These are phyloP conservation scores for Chrysoporthe deuterocubensis DNA, from an alignment of 2,329 filamentous ascomycete species.

Conservation along the genomic window DNA sequence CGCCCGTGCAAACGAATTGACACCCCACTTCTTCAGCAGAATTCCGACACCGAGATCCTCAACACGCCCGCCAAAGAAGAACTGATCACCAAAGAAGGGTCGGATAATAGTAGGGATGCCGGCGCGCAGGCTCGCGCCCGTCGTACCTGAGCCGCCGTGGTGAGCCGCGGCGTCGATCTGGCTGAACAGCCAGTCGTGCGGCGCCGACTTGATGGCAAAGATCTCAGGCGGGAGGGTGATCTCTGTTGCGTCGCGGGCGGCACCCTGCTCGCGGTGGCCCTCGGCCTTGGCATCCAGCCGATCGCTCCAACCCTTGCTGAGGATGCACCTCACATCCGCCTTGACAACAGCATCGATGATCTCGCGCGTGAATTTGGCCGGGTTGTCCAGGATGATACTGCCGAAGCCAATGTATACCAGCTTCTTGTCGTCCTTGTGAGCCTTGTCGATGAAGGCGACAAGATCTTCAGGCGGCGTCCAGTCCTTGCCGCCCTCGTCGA, in stretches of 20 bases:
- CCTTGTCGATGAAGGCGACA: slow-evolving; percentile 79
- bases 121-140: slow-evolving; percentile 86
- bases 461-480: slow-evolving; percentile 80
- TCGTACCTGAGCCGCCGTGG: slow-evolving; percentile 93
- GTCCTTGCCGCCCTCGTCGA: slow-evolving; percentile 69
- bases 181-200: slow-evolving; percentile 94
- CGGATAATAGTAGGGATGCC: slow-evolving; percentile 94
- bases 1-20: slow-evolving; percentile 81
- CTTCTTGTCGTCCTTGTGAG: slow-evolving; percentile 82
- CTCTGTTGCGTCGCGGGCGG: slow-evolving; percentile 56
- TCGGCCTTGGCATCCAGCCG: slow-evolving; percentile 46
- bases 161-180: slow-evolving; percentile 95
- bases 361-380: slow-evolving; percentile 85
- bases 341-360: slow-evolving; percentile 89
- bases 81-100: slow-evolving; percentile 97
- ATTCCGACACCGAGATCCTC: slow-evolving; percentile 94
- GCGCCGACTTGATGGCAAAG: slow-evolving; percentile 84
- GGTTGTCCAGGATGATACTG: slow-evolving; percentile 91
- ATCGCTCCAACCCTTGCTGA: slow-evolving; percentile 98
- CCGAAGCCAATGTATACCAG: slow-evolving; percentile 97
- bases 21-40: slow-evolving; percentile 85
- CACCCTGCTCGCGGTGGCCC: neutral
- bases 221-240: slow-evolving; percentile 79
- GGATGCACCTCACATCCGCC: slow-evolving; percentile 89
- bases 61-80: slow-evolving; percentile 88